Conservation (phyloP, 257 asterid genomes). For the Plantago major region DNA sequence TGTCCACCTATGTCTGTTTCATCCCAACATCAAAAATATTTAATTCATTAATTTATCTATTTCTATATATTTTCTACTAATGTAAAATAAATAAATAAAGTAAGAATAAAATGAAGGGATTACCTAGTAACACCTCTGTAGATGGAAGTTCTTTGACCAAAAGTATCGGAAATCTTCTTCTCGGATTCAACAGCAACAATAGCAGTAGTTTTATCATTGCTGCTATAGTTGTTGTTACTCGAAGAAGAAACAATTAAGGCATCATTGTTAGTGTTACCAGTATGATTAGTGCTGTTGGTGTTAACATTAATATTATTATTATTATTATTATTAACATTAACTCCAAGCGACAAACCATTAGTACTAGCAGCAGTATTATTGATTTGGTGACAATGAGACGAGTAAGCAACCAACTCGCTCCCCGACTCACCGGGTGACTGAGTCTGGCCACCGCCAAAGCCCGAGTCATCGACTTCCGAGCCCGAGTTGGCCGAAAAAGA, state of each 20-base stretch:
- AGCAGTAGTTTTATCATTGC: constrained; percentile 27
- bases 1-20: constrained; percentile 88
- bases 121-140: constrained; percentile 98
- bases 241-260: constrained; percentile 45
- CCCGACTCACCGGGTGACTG: constrained; percentile 60
- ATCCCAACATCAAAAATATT: constrained; percentile 9
- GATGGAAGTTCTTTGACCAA: constrained; percentile 90
- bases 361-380: no score
- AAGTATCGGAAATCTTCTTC: constrained; percentile 69
- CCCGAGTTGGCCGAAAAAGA: constrained; percentile 74
- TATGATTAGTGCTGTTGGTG: no score
- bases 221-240: constrained; percentile 23
- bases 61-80: no score
- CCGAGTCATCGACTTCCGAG: constrained; percentile 81
- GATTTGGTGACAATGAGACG: no score
- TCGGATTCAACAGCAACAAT: constrained; percentile 48
- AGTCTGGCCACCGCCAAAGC: constrained; percentile 49
- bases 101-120: neutral
- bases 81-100: neutral
- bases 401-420: constrained; percentile 23
- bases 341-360: neutral
- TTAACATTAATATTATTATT: constrained; percentile 10
- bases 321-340: neutral
- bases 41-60: neutral
- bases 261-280: constrained; percentile 22